Base-by-base conservation (phyloP, 371 early-diverging fungal genomes). In the Coemansia sp. region DNA sequence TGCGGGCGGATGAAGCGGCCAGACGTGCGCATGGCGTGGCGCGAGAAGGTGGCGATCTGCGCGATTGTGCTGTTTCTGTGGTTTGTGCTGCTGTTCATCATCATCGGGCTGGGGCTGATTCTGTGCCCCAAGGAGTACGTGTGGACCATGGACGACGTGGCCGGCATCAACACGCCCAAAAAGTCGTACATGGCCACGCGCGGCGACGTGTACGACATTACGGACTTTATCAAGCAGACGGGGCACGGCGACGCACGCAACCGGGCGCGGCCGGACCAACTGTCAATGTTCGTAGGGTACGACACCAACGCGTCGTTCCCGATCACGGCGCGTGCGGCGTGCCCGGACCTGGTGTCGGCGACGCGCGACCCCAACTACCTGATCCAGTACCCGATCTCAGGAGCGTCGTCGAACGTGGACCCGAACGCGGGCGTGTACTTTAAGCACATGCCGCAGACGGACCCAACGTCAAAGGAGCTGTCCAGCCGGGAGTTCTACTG, bases 1-100 rank as follows among this genome's bases (percentile, higher is more conserved):
- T 77, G 88, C 62, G 87, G 92, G 18, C 87, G 88, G 58, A 91
- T 94, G 88, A 85, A 85, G 65, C 86, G 91, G 32, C 84, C 87
- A 47, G 94, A 94, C 68, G 84, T 93, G 16, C 92, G 85, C 37
- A 91, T 90, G 90, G 98, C 98, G 3, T 98, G 98, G 98, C 88
- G 97, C 52, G 98, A 98, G 76, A 96, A 98, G 79, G 85, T 98
- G 12, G 89, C 96, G 1, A 83, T 98, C 24, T 95, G 94, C 80
- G 76, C 90, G 58, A 75, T 98, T 52, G 94, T 98, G 60, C 76
- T 91, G 29, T 77, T 93, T 37, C 77, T 94, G 80, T 93, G 90
- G 64, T 84, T 81, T 2, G 74, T 88, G 62, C 83, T 97, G 50
- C 81, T 97, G 50, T 94, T 96, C 79, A 84, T 89, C 5, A 85